Conservation (phyloP, 306 rosid species). For the Glycine soja region DNA sequence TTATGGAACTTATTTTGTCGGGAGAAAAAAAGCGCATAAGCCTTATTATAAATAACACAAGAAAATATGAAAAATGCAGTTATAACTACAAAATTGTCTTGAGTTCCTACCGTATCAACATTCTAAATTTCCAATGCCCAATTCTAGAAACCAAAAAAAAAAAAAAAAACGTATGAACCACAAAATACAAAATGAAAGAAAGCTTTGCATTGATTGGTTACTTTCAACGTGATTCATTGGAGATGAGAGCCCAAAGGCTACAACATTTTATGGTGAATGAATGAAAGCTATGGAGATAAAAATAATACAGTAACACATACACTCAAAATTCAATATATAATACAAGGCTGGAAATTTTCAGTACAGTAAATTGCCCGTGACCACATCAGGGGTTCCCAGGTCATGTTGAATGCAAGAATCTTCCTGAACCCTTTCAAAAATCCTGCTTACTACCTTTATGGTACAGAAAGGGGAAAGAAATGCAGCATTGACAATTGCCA, state of each 20-base stretch:
- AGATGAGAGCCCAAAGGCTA: slow-evolving; percentile 20
- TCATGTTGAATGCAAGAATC: slow-evolving; percentile 40
- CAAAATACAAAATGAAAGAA: not conserved
- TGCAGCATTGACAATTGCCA: slow-evolving; percentile 27
- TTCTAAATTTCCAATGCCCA: not conserved
- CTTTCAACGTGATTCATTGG: slow-evolving; percentile 30
- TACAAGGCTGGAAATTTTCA: slow-evolving; percentile 50
- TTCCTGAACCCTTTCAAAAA: slow-evolving; percentile 36
- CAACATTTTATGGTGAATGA: slow-evolving; percentile 47
- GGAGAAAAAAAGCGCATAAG: not conserved
- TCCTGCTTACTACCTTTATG: slow-evolving; percentile 39
- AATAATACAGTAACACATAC: slow-evolving; percentile 37
- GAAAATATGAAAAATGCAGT: not conserved
- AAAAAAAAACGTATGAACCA: not conserved
- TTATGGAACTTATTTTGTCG: not conserved
- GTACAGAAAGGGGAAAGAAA: not conserved
- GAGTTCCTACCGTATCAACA: not conserved
- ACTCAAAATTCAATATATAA: slow-evolving; percentile 51
- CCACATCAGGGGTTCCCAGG: slow-evolving; percentile 37
- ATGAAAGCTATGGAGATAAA: slow-evolving; percentile 38
- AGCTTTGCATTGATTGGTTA: slow-evolving; percentile 7
- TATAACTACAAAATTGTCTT: not conserved
- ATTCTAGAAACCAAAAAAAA: not conserved
- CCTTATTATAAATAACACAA: not conserved
- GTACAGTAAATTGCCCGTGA: slow-evolving; percentile 26